phyloP scores from a whole-genome alignment of 2,329 filamentous ascomycete genomes.

The Colletotrichum melonis region DNA sequence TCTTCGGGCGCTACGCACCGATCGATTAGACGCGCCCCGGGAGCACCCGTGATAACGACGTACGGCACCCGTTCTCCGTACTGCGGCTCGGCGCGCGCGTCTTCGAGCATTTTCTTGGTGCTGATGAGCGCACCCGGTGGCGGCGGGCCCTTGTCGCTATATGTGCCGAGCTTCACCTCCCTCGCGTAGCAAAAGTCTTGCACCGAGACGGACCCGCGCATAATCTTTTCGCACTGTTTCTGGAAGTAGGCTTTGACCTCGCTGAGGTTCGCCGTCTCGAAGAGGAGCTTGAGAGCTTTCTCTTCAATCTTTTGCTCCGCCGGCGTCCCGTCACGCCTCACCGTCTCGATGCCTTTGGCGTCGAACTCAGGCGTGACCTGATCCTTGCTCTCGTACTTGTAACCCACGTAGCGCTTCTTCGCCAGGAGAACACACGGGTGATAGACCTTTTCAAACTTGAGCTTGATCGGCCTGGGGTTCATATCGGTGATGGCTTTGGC shows the following conservation, averaged over 20 bases:
- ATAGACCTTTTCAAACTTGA: constrained; percentile 99
- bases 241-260: constrained; percentile 93
- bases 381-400: constrained; percentile 87
- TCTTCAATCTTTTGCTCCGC: constrained; percentile 98
- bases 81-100: constrained; percentile 88
- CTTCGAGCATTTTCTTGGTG: constrained; percentile 85
- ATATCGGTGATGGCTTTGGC: constrained; percentile 86
- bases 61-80: constrained; percentile 97
- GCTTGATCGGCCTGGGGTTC: constrained; percentile 91
- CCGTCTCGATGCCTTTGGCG: constrained; percentile 97
- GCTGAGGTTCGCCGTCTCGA: constrained; percentile 89
- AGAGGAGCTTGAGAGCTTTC: constrained; percentile 87
- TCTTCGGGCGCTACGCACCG: constrained; percentile 90
- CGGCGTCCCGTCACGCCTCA: constrained; percentile 92
- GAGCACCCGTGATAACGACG: constrained; percentile 89
- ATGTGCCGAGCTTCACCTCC: constrained; percentile 91
- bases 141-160: constrained; percentile 81
- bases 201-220: constrained; percentile 86
- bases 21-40: constrained; percentile 86
- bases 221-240: constrained; percentile 89
- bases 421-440: constrained; percentile 93
- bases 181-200: constrained; percentile 97
- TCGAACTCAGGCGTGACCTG: constrained; percentile 91
- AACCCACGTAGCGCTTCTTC: constrained; percentile 98
- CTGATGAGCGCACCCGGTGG: constrained; percentile 92